Conservation (phyloP, 176 grass and related monocot species). For the Paspalum vaginatum region DNA sequence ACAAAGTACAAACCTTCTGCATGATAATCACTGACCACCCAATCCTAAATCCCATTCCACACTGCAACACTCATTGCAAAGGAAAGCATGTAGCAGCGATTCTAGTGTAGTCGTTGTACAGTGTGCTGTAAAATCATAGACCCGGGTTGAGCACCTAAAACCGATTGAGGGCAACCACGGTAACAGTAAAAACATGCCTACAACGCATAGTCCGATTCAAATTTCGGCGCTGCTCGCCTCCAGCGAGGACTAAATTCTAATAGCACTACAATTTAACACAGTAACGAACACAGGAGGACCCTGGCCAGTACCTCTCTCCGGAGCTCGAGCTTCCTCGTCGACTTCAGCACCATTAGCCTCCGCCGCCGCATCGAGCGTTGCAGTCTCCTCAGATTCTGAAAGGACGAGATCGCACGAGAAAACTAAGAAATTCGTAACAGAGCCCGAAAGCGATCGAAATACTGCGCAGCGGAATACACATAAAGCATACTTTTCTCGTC, state of each 20-base stretch:
- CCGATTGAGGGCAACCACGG: neutral
- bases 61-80: neutral
- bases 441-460: neutral
- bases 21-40: neutral
- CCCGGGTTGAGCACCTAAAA: neutral
- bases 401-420: neutral
- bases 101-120: neutral
- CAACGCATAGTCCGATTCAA: neutral
- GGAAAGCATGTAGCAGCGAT: neutral
- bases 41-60: neutral
- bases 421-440: neutral
- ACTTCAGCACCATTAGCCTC: conserved; percentile 12
- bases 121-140: neutral
- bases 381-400: conserved; percentile 21
- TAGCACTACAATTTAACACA: neutral
- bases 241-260: neutral
- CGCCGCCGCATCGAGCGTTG: neutral
- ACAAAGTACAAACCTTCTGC: neutral
- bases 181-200: neutral
- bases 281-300: neutral
- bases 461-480: neutral
- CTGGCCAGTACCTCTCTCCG: conserved; percentile 47
- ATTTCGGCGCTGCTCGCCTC: neutral
- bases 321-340: conserved; percentile 66
- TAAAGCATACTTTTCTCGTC: conserved; percentile 37